Evolutionary conservation across 2,329 filamentous ascomycete genomes (phyloP), one percentile per base, ranked within the genome.

Genomic region (Dothidotthia symphoricarpi): DNA sequence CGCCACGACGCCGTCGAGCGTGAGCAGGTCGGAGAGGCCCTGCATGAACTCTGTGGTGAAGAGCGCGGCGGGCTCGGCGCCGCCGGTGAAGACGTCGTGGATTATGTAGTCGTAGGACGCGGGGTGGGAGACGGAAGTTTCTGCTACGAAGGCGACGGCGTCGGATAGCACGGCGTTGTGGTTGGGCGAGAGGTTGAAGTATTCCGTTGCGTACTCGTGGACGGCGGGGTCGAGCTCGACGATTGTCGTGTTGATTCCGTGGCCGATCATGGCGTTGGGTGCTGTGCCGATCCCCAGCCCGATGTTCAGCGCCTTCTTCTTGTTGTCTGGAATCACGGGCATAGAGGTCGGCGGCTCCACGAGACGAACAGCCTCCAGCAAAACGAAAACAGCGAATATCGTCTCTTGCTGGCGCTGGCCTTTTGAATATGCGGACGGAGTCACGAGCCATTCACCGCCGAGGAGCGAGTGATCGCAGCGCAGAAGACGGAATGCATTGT

Each of bases 71-170:
- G 93, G 93, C 65, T 97, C 93, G 0, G 89, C 90, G 35, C 93
- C 93, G 16, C 93, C 93, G 1, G 93, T 98, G 65, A 98, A 98
- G 16, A 98, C 93, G 54, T 98, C 93, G 65, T 98, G 93, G 36
- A 98, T 77, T 59, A 98, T 93, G 71, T 95, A 97, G 69, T 96
- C 85, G 64, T 85, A 98, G 17, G 73, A 73, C 16, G 34, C 42
- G 9, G 64, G 62, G 8, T 49, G 48, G 3, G 55, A 35, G 30
- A 72, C 66, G 13, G 81, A 77, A 64, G 82, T 68, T 9, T 66
- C 59, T 10, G 71, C 54, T 6, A 83, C 77, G 59, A 78, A 95
- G n/a, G 71, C 69, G 3, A 89, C 81, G 0, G 93, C 93, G 55
- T 98, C 88, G 34, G 83, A 79, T 47, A 97, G 83, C 36, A 88